These are phyloP conservation scores for Fusarium fracticaudum DNA, from an alignment of 2,329 filamentous ascomycete genomes.

Conservation along the genomic window DNA sequence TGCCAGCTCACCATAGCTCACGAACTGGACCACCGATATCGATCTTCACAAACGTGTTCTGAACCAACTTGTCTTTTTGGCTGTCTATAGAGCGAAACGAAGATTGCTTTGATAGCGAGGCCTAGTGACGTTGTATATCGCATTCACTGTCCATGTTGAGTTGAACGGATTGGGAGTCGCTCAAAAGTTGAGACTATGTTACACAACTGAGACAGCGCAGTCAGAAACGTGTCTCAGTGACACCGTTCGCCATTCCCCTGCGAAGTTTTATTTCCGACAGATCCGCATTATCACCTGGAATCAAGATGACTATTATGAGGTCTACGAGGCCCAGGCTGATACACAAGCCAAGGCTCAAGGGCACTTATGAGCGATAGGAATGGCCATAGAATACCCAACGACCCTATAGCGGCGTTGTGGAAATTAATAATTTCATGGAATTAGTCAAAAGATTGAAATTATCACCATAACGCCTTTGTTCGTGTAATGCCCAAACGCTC, in stretches of 20 bases:
- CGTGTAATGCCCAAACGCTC: neutral
- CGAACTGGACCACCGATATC: neutral
- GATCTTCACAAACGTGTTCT: neutral
- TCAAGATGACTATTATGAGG: neutral
- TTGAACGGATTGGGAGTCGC: too few relatives aligned
- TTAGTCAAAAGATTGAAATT: neutral
- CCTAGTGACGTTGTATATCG: too few relatives aligned
- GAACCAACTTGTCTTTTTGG: rapidly evolving
- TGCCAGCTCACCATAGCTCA: too few relatives aligned
- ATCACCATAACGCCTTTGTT: neutral
- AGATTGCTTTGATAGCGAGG: too few relatives aligned
- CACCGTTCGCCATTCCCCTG: neutral
- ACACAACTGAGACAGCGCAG: neutral
- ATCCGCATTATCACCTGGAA: neutral
- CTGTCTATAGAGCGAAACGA: neutral
- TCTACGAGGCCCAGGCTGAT: too few relatives aligned
- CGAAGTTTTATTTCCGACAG: neutral
- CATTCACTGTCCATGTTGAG: neutral
- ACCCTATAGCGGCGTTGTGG: too few relatives aligned
- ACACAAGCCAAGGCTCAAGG: too few relatives aligned
- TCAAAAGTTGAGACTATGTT: neutral
- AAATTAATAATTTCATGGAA: neutral
- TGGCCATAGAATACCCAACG: neutral
- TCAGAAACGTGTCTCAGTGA: neutral
- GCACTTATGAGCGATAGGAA: too few relatives aligned